Base-by-base conservation (phyloP, 352 stramenopile species). In the Globisporangium nunn region DNA sequence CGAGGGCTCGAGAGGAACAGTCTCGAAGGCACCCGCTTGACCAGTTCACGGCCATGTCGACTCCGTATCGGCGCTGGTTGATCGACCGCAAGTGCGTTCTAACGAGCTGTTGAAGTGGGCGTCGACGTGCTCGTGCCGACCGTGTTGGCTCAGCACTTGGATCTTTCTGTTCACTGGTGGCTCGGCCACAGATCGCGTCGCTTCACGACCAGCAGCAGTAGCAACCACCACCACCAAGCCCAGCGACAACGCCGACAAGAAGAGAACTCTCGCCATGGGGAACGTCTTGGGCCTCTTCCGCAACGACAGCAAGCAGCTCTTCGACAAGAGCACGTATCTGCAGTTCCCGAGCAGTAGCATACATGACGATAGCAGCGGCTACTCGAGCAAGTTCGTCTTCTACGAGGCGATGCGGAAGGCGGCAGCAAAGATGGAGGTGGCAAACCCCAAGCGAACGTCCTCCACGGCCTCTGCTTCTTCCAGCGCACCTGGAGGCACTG, bases 361-460 rank as follows among this genome's bases (percentile, higher is more conserved):
- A n/a, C 12, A n/a, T 30, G 28, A 30, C 40, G 28, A 30, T 23
- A 41, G 8, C 15, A n/a, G 33, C 15, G 57, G 57, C 17, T 58
- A 58, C 50, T 57, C 58, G 35, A 58, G 47, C 37, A 70, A 58
- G 56, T 60, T 67, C 43, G 40, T 46, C 0, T 79, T 72, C 62
- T 79, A 76, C 50, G 58, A 71, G 33, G 40, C 56, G 30, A 65
- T 79, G 47, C 64, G 66, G 64, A 62, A 68, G 31, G 74, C 59
- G 41, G 65, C 64, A 8, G 56, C 68, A 15, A 64, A 64, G 23
- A 71, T 79, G 51, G 64, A 69, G 52, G n/a, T 68, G n/a, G 60
- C 68, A 12, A 63, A 64, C 43, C 59, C 43, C 29, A 23, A 43
- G 30, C 30, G 30, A n/a, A 10, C 56, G 28, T 30, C 17, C 43